Percentiles rank a stretch among this genome's conserved stretches.
Evolutionary conservation across 2,329 filamentous ascomycete species (phyloP).

Genomic region (Colletotrichum neosansevieriae): DNA sequence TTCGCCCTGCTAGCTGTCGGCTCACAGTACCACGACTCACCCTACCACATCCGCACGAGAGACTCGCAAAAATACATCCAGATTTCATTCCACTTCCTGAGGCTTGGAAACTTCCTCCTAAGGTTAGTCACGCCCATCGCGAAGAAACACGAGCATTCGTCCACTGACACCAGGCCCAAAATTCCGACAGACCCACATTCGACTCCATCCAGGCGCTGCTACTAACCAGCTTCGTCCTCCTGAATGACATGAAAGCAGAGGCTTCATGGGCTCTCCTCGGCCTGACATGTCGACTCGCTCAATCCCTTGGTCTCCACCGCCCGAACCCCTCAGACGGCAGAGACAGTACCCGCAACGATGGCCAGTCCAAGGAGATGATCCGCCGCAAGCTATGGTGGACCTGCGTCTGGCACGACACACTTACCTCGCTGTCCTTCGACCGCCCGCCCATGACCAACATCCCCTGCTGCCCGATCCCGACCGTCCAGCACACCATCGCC

Average conservation of each 20-base stretch:
- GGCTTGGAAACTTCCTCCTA: conserved; percentile 72
- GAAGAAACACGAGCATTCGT: background rate
- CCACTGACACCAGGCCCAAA: conserved; percentile 28
- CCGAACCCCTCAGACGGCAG: conserved; percentile 57
- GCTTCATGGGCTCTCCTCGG: conserved; percentile 75
- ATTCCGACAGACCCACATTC: conserved; percentile 64
- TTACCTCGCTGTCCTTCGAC: conserved; percentile 75
- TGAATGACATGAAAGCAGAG: conserved; percentile 78
- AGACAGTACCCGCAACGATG: conserved; percentile 58
- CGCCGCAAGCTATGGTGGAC: conserved; percentile 73
- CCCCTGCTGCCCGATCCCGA: conserved; percentile 66
- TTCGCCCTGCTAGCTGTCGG: conserved; percentile 75
- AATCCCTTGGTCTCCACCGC: conserved; percentile 72
- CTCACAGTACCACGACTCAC: conserved; percentile 74
- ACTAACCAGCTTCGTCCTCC: conserved; percentile 71
- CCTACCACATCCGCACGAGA: conserved; percentile 70
- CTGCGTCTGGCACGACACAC: conserved; percentile 74
- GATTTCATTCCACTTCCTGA: conserved; percentile 74
- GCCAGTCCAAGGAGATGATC: conserved; percentile 65
- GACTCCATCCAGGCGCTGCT: conserved; percentile 75
- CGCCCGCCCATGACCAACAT: conserved; percentile 74
- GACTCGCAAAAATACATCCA: conserved; percentile 73
- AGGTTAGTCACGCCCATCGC: conserved; percentile 53
- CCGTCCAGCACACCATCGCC: conserved; percentile 54
- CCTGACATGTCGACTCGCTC: conserved; percentile 73